Evolutionary conservation across 352 stramenopile genomes (phyloP), one percentile per base, ranked within the genome.

Genomic region (Thalassiosira oceanica): DNA sequence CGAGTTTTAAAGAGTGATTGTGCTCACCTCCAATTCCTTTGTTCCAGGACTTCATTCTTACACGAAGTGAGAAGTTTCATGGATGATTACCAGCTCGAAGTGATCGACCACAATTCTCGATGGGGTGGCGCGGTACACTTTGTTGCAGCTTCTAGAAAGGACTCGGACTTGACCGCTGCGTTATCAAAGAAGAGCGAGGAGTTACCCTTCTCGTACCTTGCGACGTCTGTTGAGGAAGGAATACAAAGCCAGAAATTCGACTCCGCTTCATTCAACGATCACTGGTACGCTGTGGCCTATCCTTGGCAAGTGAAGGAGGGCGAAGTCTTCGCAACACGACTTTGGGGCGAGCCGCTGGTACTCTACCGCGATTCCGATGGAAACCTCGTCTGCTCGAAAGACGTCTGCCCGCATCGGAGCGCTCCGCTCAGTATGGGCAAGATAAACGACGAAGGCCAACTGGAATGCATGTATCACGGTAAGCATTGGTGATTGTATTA

Each of bases 361-460:
- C 37, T 86, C 24, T 86, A 75, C 56, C 49, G 63, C 3, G 78
- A 86, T 39, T 36, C 27, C 5, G 48, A 58, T 28, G 56, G 58
- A 7, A 43, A 69, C 53, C 53, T 31, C 21, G 71, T 70, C 3
- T 42, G 76, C n/a, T 44, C 55, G 1, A 58, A 58, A 23, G 81
- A 92, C 53, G 52, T 41, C 0, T 93, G 86, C 73, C 79, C 84
- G 1, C 86, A 93, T 75, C 53, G 81, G 23, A 66, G 89, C 36
- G 86, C 83, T 24, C 86, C 86, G 6, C 53, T 93, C 0, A 86
- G 70, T 15, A 80, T 92, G 69, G 84, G 84, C 10, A 61, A 85
- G 39, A 50, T 93, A 5, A 44, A 80, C 44, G 31, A 75, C 15
- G 72, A 75, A 11, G 50, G 64, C 7, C 78, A 51, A 42, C 64